Base-by-base conservation (phyloP, 306 rosid genomes). In the Sindora glabra region DNA sequence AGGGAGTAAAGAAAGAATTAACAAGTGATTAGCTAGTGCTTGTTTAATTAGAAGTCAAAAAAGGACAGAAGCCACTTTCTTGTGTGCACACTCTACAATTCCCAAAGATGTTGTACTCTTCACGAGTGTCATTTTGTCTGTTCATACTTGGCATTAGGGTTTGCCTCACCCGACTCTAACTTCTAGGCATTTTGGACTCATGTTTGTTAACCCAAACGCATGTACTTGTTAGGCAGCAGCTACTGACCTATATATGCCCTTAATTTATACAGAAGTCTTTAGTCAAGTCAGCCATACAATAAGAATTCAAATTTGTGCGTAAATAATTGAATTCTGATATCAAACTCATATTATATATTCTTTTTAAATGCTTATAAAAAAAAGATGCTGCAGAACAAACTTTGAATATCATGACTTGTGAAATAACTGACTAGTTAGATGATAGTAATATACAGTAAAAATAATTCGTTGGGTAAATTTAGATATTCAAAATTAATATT, bases 41-140 rank as follows among this genome's bases (percentile, higher is more conserved):
- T n/a, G 59, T 26, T 27, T n/a, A n/a, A n/a, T n/a, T n/a, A n/a
- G n/a, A n/a, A 48, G 47, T 57, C 45, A 62, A 67, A 53, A 51
- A 45, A 65, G 49, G 71, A 62, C 17, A 59, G 47, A 57, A 25
- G 56, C 14, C 69, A 78, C 59, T 66, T 79, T 60, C 72, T 69
- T 68, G 8, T 61, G 61, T 32, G 67, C 74, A 78, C 14, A 74
- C 58, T 21, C 62, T 24, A 44, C 95, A 78, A 86, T 86, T 86
- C 77, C 89, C 95, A 33, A 86, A 56, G 69, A 53, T 51, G 60
- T 79, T 51, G 1, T 58, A 58, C n/a, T 57, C 56, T 71, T 71
- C 86, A 81, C 81, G 84, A 79, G 74, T 73, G 52, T 42, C 56
- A 56, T 65, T 72, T 79, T 79, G 84, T 77, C 80, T 51, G 64